phyloP scores from a whole-genome alignment of 140 eudicot genomes.

The Bidens hawaiensis region DNA sequence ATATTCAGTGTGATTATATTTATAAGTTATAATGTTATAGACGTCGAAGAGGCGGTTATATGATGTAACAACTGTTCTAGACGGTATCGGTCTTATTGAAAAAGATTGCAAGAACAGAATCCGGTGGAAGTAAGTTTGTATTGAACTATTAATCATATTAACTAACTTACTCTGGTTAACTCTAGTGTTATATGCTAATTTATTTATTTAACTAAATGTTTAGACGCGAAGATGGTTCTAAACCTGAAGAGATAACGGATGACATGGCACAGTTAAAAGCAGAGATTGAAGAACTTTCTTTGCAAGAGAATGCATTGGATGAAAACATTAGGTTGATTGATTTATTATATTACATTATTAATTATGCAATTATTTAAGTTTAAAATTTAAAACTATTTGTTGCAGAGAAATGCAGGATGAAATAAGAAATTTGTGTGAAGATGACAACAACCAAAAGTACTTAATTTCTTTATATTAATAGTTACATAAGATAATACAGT shows the following conservation, averaged over 20 bases:
- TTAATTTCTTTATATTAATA: too few relatives aligned
- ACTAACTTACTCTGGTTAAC: background rate
- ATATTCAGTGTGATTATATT: background rate
- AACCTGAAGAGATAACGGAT: constrained; percentile 74
- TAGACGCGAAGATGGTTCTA: constrained; percentile 80
- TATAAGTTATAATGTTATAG: constrained; percentile 31
- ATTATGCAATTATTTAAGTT: constrained; percentile 1
- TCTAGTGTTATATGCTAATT: background rate
- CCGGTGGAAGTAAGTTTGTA: constrained; percentile 66
- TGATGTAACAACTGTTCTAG: constrained; percentile 93
- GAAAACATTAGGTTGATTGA: constrained; percentile 66
- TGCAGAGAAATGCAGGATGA: constrained; percentile 92
- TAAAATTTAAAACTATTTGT: constrained; percentile 7
- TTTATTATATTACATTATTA: background rate
- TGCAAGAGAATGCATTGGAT: constrained; percentile 72
- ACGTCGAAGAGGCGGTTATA: constrained; percentile 94
- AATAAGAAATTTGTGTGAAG: constrained; percentile 75
- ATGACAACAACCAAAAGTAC: constrained; percentile 76
- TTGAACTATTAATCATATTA: background rate
- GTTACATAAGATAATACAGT: too few relatives aligned
- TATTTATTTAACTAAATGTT: constrained; percentile 17
- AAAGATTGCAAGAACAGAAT: constrained; percentile 91
- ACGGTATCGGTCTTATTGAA: constrained; percentile 91
- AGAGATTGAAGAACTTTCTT: constrained; percentile 64
- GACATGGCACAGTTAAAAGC: constrained; percentile 64